These are phyloP conservation scores for Hygrocybe punicea DNA, from an alignment of 768 basidiomycete species.

Conservation along the genomic window DNA sequence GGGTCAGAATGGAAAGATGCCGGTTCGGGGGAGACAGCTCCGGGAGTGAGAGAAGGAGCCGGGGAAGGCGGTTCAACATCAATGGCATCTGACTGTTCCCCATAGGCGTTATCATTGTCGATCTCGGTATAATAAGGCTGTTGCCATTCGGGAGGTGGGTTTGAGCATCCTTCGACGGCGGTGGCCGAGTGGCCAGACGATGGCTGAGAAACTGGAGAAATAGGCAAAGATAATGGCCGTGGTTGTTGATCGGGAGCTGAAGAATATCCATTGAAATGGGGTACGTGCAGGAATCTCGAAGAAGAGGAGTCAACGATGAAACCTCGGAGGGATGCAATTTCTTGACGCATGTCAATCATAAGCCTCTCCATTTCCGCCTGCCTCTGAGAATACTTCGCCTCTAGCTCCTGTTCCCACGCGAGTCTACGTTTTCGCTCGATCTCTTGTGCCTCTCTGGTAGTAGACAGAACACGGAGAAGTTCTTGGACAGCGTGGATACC, in stretches of 20 bases:
- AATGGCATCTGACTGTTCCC: slow-evolving; percentile 14
- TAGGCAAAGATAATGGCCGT: slow-evolving; percentile 31
- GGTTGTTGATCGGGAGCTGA: slow-evolving; percentile 29
- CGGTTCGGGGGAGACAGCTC: slow-evolving; percentile 15
- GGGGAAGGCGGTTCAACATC: slow-evolving; percentile 18
- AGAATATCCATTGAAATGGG: slow-evolving; percentile 33
- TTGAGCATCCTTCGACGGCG: slow-evolving; percentile 41
- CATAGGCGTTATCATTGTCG: slow-evolving; percentile 17
- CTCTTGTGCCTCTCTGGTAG: slow-evolving; percentile 58
- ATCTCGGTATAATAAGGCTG: slow-evolving; percentile 14
- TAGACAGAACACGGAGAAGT: slow-evolving; percentile 54
- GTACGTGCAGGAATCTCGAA: slow-evolving; percentile 24
- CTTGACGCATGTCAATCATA: slow-evolving; percentile 52
- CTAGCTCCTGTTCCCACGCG: slow-evolving; percentile 70
- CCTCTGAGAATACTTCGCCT: slow-evolving; percentile 50
- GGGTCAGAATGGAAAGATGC: not conserved
- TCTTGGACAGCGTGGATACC: slow-evolving; percentile 53
- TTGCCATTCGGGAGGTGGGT: slow-evolving; percentile 19
- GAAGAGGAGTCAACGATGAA: slow-evolving; percentile 11
- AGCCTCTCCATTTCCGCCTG: slow-evolving; percentile 60
- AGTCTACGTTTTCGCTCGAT: slow-evolving; percentile 55
- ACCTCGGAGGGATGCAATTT: slow-evolving; percentile 36
- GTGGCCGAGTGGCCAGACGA: slow-evolving; percentile 28
- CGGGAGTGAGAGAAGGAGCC: slow-evolving; percentile 33
- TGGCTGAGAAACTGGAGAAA: slow-evolving; percentile 38